These are phyloP conservation scores for Magnolia officinalis DNA, from an alignment of 164 flowering plant species.

Conservation along the genomic window DNA sequence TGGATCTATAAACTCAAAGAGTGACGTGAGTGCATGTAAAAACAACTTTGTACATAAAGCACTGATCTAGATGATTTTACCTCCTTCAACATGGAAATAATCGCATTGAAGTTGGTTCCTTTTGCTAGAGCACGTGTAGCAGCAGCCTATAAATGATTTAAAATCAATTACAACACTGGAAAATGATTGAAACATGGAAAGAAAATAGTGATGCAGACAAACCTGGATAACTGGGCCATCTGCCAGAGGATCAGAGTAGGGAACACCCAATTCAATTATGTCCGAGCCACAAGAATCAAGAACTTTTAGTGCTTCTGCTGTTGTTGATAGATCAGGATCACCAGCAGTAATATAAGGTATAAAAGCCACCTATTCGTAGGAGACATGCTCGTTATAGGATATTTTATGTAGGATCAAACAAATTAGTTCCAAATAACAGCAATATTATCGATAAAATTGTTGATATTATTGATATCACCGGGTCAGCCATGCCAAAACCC, in stretches of 20 bases:
- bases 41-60: neutral
- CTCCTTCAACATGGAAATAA: conserved; percentile 73
- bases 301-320: conserved; percentile 80
- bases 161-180: neutral
- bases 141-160: conserved; percentile 57
- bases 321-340: conserved; percentile 88
- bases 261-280: conserved; percentile 85
- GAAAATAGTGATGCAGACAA: neutral
- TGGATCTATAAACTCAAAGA: neutral
- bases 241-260: conserved; percentile 91
- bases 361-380: conserved; percentile 63
- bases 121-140: conserved; percentile 79
- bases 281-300: conserved; percentile 82
- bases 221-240: conserved; percentile 99
- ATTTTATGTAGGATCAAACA: neutral
- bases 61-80: conserved; percentile 24
- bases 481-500: too few relatives aligned
- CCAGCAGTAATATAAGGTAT: conserved; percentile 92
- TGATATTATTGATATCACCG: too few relatives aligned
- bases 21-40: neutral
- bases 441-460: neutral
- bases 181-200: neutral
- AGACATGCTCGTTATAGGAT: conserved; percentile 8
- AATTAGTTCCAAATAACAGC: neutral
- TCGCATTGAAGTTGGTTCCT: conserved; percentile 63